Evolutionary conservation across 1,284 basidiomycete genomes (phyloP).

Genomic region (Leccinum griseonigrum): DNA sequence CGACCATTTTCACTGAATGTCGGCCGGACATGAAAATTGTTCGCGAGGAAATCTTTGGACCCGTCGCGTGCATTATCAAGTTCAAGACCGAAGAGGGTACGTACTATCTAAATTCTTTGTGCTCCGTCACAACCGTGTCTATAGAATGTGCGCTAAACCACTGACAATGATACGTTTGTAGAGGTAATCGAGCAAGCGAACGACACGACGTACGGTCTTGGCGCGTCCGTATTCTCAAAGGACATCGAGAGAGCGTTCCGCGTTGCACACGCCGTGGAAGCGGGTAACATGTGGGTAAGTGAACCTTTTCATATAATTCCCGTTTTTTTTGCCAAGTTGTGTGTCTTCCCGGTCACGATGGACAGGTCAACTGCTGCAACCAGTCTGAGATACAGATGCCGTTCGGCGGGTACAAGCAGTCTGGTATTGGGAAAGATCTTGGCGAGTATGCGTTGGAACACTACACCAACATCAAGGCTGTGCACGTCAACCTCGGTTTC

Average conservation of each 20-base stretch:
- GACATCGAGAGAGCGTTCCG: conserved; percentile 68
- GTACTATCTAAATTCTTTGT: too few species aligned
- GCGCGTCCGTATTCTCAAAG: conserved; percentile 73
- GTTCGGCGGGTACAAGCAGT: conserved; percentile 82
- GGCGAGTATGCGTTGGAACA: conserved; percentile 71
- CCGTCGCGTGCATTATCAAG: conserved; percentile 30
- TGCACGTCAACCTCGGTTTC: conserved; percentile 57
- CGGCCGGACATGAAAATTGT: conserved; percentile 64
- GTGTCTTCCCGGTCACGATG: background rate
- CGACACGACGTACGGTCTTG: conserved; percentile 74
- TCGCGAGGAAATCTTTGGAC: conserved; percentile 72
- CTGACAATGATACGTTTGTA: background rate
- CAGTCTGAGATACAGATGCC: conserved; percentile 57
- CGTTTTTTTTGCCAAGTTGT: background rate
- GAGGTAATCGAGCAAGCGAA: conserved; percentile 68
- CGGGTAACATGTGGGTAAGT: conserved; percentile 67
- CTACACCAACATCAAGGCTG: conserved; percentile 67
- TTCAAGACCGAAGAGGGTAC: conserved; percentile 22
- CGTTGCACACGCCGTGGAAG: conserved; percentile 69
- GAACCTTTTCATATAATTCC: too few species aligned
- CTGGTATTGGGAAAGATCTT: conserved; percentile 73
- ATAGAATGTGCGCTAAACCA: background rate
- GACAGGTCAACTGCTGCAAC: conserved; percentile 68
- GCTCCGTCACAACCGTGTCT: background rate
- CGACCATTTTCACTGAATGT: conserved; percentile 68